Evolutionary conservation across 2,329 filamentous ascomycete species (phyloP).

Genomic region (Clarireedia paspali): DNA sequence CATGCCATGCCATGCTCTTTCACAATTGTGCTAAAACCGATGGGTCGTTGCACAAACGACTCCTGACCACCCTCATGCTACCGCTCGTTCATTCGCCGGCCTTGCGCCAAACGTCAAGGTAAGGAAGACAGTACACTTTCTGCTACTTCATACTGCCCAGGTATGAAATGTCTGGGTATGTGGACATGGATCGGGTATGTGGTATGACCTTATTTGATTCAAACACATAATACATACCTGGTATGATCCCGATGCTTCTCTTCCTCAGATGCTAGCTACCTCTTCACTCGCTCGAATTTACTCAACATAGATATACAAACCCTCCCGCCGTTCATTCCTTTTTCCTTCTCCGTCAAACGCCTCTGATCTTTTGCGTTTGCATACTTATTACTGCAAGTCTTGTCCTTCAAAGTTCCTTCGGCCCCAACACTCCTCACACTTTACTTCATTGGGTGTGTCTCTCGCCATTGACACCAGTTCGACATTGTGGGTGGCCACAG

Average conservation of each 20-base stretch:
- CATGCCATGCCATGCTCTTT: too few species aligned
- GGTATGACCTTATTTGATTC: slow-evolving; percentile 3
- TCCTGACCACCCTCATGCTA: not conserved
- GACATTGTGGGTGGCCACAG: slow-evolving; percentile 18
- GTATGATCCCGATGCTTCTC: not conserved
- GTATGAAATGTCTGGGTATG: slow-evolving; percentile 1
- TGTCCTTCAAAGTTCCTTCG: not conserved
- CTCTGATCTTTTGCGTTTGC: not conserved
- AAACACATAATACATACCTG: not conserved
- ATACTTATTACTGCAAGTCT: not conserved
- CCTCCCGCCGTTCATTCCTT: not conserved
- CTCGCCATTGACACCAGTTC: slow-evolving; percentile 1
- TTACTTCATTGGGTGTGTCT: not conserved
- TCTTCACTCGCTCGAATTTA: not conserved
- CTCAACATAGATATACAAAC: not conserved
- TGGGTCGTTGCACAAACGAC: not conserved
- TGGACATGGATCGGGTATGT: slow-evolving; percentile 1
- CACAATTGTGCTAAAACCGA: too few species aligned
- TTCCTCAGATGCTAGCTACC: not conserved
- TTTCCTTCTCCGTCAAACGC: not conserved
- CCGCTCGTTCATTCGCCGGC: not conserved
- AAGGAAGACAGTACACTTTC: not conserved
- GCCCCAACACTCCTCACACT: not conserved
- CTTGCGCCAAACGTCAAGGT: not conserved
- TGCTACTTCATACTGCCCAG: not conserved